These are phyloP conservation scores for Monsonia emarginata DNA, from an alignment of 441 rosid genomes.

Conservation along the genomic window DNA sequence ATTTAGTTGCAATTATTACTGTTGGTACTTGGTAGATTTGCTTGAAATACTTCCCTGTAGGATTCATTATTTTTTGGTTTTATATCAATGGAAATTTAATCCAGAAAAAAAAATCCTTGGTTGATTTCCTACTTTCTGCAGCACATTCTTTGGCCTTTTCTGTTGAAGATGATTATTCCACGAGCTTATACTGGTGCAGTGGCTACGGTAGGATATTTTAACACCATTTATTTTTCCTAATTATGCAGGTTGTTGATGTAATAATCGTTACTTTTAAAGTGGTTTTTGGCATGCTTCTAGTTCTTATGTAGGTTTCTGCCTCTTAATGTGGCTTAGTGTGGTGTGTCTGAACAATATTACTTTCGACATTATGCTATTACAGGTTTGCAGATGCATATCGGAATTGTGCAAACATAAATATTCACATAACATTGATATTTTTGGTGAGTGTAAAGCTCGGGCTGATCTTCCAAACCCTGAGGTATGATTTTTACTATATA, in stretches of 20 bases:
- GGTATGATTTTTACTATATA: slow-evolving; percentile 32
- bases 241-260: not conserved
- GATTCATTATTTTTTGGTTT: slow-evolving; percentile 1
- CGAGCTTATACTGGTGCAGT: slow-evolving; percentile 61
- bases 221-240: slow-evolving; percentile 6
- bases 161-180: slow-evolving; percentile 80
- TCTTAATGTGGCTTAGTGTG: slow-evolving; percentile 11
- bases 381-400: slow-evolving; percentile 97
- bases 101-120: not conserved
- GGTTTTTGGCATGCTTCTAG: slow-evolving; percentile 2
- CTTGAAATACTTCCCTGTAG: not conserved
- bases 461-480: slow-evolving; percentile 78
- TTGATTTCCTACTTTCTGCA: slow-evolving; percentile 30
- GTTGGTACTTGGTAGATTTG: slow-evolving; percentile 12
- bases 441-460: slow-evolving; percentile 75
- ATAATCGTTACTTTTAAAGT: slow-evolving; percentile 2
- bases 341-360: slow-evolving; percentile 10
- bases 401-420: slow-evolving; percentile 71
- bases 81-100: not conserved
- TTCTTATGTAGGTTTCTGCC: slow-evolving; percentile 3
- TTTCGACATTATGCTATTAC: slow-evolving; percentile 23
- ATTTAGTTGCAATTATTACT: not conserved
- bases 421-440: slow-evolving; percentile 46
- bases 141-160: slow-evolving; percentile 96
- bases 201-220: slow-evolving; percentile 52